Evolutionary conservation across 2,329 filamentous ascomycete species (phyloP), one percentile per base, ranked within the genome.

Genomic region (Chaetomiaceae sp.): DNA sequence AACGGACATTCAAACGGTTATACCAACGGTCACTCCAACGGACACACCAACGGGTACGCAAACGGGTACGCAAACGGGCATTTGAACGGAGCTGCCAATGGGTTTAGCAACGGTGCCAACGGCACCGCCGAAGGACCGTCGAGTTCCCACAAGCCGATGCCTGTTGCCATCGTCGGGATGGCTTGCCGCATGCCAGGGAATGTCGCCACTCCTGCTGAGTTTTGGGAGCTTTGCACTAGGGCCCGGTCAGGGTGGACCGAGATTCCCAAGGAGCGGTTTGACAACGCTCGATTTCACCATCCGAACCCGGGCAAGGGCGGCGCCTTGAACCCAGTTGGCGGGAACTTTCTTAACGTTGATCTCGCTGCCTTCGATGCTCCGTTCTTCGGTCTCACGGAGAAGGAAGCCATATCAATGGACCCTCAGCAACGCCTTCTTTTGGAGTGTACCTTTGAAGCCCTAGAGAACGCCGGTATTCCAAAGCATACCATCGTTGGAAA

Each of bases 401-500:
- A 75, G 56, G 75, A 79, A 62, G 76, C 73, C 25, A 68, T 68
- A 43, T 74, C 75, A 0, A 76, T 80, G 74, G 78, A 81, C 44
- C 78, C 78, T 0, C 77, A 80, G 55, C 77, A 80, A 53, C 70
- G 78, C 1, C 66, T 78, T 18, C 67, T 79, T 7, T 67, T 80
- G 1, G 77, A 81, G 61, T 77, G 74, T 54, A 74, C 75, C 0
- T 81, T 76, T 54, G 78, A 81, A 61, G 76, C 77, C 0, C 66
- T 81, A 9, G 78, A 81, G 58, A 77, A 74, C 51, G 76, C 76
- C 1, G 77, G 77, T 8, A 68, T 78, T 16, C 70, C 75, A 7
- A 75, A 73, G 59, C 73, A 76, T 25, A 60, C 64, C 7, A 70
- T 79, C 33, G 68, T 75, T 1, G 76, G 76, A 5, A 69, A 71